A percentile compares a stretch with the other conserved stretches of the same genome.
Evolutionary conservation across 2,329 filamentous ascomycete genomes (phyloP).

Genomic region (Sphaerulina musiva): DNA sequence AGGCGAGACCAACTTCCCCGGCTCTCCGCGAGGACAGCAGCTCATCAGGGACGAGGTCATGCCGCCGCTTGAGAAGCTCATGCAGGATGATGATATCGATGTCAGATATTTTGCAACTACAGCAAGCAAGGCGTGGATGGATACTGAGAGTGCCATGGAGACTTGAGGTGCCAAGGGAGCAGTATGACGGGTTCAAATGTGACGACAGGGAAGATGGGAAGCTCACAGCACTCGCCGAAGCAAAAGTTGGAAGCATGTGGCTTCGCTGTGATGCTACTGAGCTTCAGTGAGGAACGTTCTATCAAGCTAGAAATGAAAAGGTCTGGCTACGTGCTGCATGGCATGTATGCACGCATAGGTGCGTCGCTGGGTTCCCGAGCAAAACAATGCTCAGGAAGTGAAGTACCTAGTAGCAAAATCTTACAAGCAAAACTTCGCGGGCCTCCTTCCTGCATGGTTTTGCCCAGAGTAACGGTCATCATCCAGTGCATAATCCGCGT

Average conservation of each 20-base stretch:
- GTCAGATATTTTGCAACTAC: conserved; percentile 96
- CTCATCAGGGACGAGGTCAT: conserved; percentile 56
- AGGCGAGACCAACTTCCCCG: conserved; percentile 50
- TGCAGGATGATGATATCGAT: conserved; percentile 96
- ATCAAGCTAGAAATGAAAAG: background rate
- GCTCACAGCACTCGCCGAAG: conserved; percentile 1
- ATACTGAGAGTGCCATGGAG: conserved; percentile 32
- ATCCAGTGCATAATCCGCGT: too few relatives aligned
- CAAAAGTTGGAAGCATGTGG: background rate
- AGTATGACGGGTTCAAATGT: conserved; percentile 1
- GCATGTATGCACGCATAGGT: background rate
- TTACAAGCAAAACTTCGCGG: background rate
- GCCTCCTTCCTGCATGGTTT: background rate
- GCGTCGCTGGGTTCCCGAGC: background rate
- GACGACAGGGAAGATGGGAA: conserved; percentile 6
- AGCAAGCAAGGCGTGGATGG: conserved; percentile 55
- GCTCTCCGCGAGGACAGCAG: conserved; percentile 30
- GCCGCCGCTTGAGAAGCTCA: conserved; percentile 87
- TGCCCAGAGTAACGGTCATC: too few relatives aligned
- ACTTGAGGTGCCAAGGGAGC: conserved; percentile 23
- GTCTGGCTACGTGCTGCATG: background rate
- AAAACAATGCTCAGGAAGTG: background rate
- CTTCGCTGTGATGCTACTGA: conserved; percentile 3
- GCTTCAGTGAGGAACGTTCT: background rate
- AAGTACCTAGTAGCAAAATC: background rate